Evolutionary conservation across 345 rosid genomes (phyloP).

Genomic region (Acer negundo): DNA sequence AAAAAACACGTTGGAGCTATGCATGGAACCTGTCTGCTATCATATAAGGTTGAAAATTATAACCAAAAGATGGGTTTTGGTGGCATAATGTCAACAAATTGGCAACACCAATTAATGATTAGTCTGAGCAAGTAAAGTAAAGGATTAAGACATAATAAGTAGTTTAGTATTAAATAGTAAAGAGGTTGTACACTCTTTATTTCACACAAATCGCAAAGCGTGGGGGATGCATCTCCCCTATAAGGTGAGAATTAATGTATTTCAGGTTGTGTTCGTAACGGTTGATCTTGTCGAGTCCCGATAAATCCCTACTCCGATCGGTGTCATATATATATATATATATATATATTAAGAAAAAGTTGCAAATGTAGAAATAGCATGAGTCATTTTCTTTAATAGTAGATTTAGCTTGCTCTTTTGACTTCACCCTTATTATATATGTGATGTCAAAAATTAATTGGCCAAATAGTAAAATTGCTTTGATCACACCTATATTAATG

Average conservation of each 20-base stretch:
- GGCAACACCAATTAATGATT: neutral
- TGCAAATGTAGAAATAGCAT: neutral
- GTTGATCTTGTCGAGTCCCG: no score
- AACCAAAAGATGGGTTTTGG: neutral
- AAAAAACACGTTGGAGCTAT: neutral
- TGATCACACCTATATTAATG: neutral
- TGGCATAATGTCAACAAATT: neutral
- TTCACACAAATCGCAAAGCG: no score
- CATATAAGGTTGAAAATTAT: neutral
- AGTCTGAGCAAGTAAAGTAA: neutral
- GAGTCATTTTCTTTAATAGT: neutral
- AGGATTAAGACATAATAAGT: neutral
- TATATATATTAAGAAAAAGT: neutral
- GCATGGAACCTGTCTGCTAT: neutral
- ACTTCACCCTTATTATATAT: neutral
- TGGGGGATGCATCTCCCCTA: no score
- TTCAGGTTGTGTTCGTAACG: no score
- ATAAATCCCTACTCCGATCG: no score
- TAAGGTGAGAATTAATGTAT: no score
- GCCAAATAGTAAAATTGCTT: neutral
- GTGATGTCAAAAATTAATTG: neutral
- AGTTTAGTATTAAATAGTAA: neutral
- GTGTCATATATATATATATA: no score
- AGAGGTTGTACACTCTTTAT: no score
- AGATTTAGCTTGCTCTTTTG: neutral